Base-by-base conservation (phyloP, 345 rosid species). In the Camelina laxa region DNA sequence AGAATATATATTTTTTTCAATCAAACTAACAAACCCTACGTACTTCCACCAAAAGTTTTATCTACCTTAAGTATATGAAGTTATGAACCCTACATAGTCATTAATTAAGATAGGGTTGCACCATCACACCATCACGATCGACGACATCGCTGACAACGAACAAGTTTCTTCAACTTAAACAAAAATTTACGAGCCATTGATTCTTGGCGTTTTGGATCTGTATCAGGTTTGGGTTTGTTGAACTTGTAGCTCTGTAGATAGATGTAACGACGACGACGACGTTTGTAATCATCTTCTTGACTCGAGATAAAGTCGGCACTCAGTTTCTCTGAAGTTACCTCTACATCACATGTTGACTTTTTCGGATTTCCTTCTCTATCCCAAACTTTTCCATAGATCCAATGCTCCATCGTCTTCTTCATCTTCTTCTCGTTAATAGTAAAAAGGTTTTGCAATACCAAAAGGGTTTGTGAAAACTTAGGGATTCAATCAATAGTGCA, bases 381-480 rank as follows among this genome's bases (percentile, higher is more conserved):
- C 72, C 78, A 74, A 57, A 74, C 78, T 58, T 36, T n/a, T 36
- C 2, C 51, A 27, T 74, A 66, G 21, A 66, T 24, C 67, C 51
- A 57, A 8, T 66, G 48, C 50, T 57, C 72, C 60, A 36, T 30
- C 47, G 9, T 30, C 41, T 15, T 56, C 60, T 30, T 56, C 20
- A 14, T 27, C 16, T 4, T 0, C 11, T 48, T 22, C 21, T 24
- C 7, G 7, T 3, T 54, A 7, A 13, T 13, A 24, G 9, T 24
- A 24, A 6, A 14, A 14, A 14, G 35, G 16, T 53, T 53, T 53
- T 2, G 30, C 6, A 21, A 42, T 14, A 14, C 16, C 15, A 15
- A 42, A 36, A 38, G 47, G 48, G 9, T 45, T 45, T 45, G 49
- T 45, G 19, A 45, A 45, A 45, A 45, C 49, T 45, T n/a, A 45